phyloP scores from a whole-genome alignment of 768 basidiomycete species.

The Cytidiella melzeri region DNA sequence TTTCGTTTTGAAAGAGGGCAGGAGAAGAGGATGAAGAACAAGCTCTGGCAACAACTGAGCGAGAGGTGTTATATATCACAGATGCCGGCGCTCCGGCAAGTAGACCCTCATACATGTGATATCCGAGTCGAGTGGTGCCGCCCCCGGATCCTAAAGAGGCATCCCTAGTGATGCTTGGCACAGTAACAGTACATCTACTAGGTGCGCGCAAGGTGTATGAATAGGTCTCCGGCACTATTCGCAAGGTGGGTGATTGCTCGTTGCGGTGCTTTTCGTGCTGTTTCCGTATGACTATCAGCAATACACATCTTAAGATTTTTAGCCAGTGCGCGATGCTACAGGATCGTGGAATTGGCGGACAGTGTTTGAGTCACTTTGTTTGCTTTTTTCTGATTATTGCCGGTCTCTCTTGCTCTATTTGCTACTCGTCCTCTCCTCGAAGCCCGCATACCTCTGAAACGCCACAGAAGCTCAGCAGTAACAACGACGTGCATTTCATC shows the following conservation, averaged over 20 bases:
- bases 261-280: neutral
- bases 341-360: constrained; percentile 87
- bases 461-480: constrained; percentile 87
- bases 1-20: constrained; percentile 1
- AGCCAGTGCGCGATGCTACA: constrained; percentile 95
- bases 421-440: constrained; percentile 76
- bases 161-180: no score
- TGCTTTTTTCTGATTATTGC: constrained; percentile 28
- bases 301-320: constrained; percentile 89
- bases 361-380: constrained; percentile 43
- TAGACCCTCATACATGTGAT: neutral
- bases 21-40: neutral
- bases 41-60: neutral
- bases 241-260: constrained; percentile 46
- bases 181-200: no score
- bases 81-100: neutral
- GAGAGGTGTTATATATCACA: neutral
- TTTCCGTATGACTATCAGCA: constrained; percentile 37
- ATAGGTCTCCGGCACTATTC: constrained; percentile 90
- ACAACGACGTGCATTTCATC: constrained; percentile 93
- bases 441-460: constrained; percentile 64
- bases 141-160: no score
- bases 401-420: constrained; percentile 22
- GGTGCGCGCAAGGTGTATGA: constrained; percentile 94
- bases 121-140: no score